A percentile compares a stretch with the other conserved stretches of the same genome.
Conservation (phyloP, 768 basidiomycete species). For the Termitomyces sp. region DNA sequence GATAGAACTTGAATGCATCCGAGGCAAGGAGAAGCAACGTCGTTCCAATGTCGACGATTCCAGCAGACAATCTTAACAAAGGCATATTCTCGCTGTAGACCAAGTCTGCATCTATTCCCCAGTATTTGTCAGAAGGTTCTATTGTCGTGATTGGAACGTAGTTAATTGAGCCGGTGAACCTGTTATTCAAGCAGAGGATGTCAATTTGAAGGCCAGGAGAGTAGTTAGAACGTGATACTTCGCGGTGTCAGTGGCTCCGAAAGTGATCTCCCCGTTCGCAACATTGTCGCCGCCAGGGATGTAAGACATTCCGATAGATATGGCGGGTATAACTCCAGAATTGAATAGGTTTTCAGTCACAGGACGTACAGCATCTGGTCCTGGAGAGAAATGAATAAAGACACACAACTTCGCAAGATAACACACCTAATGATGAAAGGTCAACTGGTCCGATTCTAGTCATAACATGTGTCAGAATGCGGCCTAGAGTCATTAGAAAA, state of each 20-base stretch:
- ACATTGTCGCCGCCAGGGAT: constrained; percentile 34
- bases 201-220: background rate
- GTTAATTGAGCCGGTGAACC: constrained; percentile 25
- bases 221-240: constrained; percentile 32
- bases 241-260: constrained; percentile 47
- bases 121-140: constrained; percentile 41
- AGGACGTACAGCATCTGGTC: constrained; percentile 45
- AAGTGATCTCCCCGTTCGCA: constrained; percentile 53
- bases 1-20: constrained; percentile 56
- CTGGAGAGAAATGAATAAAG: constrained; percentile 14
- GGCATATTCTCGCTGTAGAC: constrained; percentile 32
- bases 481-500: background rate
- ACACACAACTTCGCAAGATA: background rate
- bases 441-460: constrained; percentile 48
- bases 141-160: constrained; percentile 38
- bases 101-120: constrained; percentile 53
- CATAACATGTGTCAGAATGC: background rate
- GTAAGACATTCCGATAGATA: constrained; percentile 52
- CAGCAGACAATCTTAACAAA: constrained; percentile 46
- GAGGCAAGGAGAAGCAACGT: constrained; percentile 45
- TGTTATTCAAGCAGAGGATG: background rate
- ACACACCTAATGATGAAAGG: constrained; percentile 24
- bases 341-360: constrained; percentile 55
- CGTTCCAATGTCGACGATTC: constrained; percentile 13
- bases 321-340: constrained; percentile 41